A percentile compares a stretch with the other conserved stretches of the same genome.
Evolutionary conservation across 2,329 filamentous ascomycete species (phyloP).

Genomic region (Sarocladiaceae sp.): DNA sequence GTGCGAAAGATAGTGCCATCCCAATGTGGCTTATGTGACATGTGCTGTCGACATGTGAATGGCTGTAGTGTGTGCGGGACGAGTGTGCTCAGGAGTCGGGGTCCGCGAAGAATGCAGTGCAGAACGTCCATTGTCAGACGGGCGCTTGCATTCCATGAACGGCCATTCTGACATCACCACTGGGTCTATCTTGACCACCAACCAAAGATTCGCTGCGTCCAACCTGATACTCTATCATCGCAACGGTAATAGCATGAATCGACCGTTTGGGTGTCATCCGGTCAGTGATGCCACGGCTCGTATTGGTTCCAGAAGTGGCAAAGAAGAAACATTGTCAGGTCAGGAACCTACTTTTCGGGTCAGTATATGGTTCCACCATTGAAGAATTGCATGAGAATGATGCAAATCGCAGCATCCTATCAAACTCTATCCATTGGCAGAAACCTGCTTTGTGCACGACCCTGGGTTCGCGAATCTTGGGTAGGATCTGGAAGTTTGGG

Average conservation of each 20-base stretch:
- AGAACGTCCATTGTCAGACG: neutral
- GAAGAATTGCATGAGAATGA: constrained; percentile 2
- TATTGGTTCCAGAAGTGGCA: constrained; percentile 2
- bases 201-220: neutral
- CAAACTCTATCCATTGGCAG: neutral
- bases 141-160: constrained; percentile 1
- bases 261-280: neutral
- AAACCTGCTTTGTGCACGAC: neutral
- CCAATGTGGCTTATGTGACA: neutral
- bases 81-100: no score
- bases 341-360: neutral
- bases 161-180: constrained; percentile 5
- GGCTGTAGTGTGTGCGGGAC: neutral
- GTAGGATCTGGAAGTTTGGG: neutral
- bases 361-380: neutral
- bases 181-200: neutral
- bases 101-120: neutral
- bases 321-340: neutral
- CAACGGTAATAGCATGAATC: neutral
- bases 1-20: neutral
- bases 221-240: neutral
- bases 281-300: neutral
- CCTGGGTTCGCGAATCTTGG: constrained; percentile 6
- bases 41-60: constrained; percentile 4
- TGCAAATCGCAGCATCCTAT: neutral